Base-by-base conservation (phyloP, 2,329 filamentous ascomycete species). In the Xylariales sp. region DNA sequence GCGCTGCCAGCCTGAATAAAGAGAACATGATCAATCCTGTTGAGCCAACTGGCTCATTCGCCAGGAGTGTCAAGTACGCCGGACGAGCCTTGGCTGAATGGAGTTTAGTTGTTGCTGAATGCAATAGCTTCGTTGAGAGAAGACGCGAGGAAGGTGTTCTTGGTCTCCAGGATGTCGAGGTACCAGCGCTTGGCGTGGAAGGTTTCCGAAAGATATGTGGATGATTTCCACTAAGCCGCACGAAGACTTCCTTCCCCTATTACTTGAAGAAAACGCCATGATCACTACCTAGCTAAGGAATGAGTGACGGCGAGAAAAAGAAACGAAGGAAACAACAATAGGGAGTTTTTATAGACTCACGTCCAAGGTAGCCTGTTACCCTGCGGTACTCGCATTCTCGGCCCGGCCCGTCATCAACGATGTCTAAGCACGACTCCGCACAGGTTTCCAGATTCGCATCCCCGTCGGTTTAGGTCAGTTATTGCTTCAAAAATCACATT, bases 51-150 rank as follows among this genome's bases (percentile, higher is more conserved):
- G 85, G 85, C 5, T 71, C 81, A 1, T 84, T 80, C 62, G 78
- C 79, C 14, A 79, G 80, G 53, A 84, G 83, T 32, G 81, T 84
- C 8, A 87, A 87, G 56, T 91, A 95, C 77, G 83, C 87, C 3
- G 93, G 93, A 1, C 85, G 91, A 23, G 90, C 93, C 0, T 83
- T 96, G 52, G 92, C 92, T 0, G 93, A 96, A 78, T 96, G 93
- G 93, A 84, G 85, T 23, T 82, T 92, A 18, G 87, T 95, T 23
- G 88, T 94, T 16, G 87, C 87, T 64, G 93, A 96, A 77, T 93
- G 90, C 81, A 93, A 94, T 80, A 92, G 89, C 75, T 96, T 95
- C 78, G 88, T 93, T 39, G 92, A 95, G 66, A 85, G 92, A 53
- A 86, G 93, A 62, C 89, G 89, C 59, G 88, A 89, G 54, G 93